Base-by-base conservation (phyloP, 1,139 yeast species). In the Debaryomyces psychrophilus region DNA sequence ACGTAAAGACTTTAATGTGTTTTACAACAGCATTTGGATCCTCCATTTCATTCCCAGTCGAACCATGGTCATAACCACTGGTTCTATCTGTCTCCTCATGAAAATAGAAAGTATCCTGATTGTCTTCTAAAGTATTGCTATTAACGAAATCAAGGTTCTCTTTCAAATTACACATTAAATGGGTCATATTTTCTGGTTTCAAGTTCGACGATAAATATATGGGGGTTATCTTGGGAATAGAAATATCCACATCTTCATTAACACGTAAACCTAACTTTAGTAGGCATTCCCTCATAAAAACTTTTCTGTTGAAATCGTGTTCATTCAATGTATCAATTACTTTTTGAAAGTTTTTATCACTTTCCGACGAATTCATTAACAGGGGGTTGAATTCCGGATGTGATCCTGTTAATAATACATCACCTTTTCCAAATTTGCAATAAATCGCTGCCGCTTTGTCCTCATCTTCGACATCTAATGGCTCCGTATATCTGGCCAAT, bases 381-480 rank as follows among this genome's bases (percentile, higher is more conserved):
- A 71, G 69, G 0, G 90, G 84, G 1, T 83, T 73, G 59, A 85
- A 90, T 64, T 95, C 99, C 0, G 97, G 96, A 64, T 95, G 99
- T 0, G 90, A 78, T 0, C 98, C 98, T 2, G 87, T 74, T n/a
- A 93, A 72, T 2, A 93, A 64, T 0, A 85, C 96, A 31, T 70
- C 72, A 1, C 99, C 99, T 41, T 77, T 72, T 1, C 97, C 97
- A 2, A 83, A 79, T 12, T 73, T 71, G 56, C 90, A 79, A 48
- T 79, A 69, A 1, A 93, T 79, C 1, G 82, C 87, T 0, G 92
- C 89, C 2, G 95, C 95, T 2, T 87, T 82, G 11, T 73, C 73
- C 8, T 54, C 60, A 8, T 58, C 57, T 9, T 62, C 67, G 17
- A 68, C 65, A 12, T 76, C 81, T 1, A 70, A 64, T 1, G 61